Evolutionary conservation across 2,329 filamentous ascomycete genomes (phyloP).

Genomic region (Tolypocladium guangdongense): DNA sequence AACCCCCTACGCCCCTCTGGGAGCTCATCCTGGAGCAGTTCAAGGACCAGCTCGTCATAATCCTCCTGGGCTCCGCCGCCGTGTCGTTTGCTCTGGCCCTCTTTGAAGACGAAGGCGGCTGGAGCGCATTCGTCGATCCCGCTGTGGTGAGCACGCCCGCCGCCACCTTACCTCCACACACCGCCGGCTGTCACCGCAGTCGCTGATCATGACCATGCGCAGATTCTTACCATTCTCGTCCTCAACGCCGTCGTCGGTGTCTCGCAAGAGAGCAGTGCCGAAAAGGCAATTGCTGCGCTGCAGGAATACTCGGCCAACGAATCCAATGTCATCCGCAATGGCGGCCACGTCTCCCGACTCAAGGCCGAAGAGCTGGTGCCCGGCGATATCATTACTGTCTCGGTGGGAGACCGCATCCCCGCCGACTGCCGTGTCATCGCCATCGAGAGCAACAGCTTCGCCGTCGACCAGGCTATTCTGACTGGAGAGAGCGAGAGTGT

Average conservation of each 20-base stretch:
- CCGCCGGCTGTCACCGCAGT: background rate
- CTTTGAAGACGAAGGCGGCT: constrained; percentile 86
- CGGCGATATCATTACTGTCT: constrained; percentile 78
- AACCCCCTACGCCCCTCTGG: constrained; percentile 93
- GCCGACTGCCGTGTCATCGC: constrained; percentile 85
- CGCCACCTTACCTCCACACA: background rate
- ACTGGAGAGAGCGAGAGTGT: constrained; percentile 98
- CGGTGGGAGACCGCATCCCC: constrained; percentile 86
- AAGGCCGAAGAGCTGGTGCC: constrained; percentile 97
- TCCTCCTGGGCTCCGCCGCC: constrained; percentile 82
- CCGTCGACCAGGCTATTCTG: constrained; percentile 90
- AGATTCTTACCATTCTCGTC: constrained; percentile 95
- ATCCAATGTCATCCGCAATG: constrained; percentile 80
- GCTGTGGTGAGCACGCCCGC: constrained; percentile 59
- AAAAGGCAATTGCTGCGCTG: constrained; percentile 94
- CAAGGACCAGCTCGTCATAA: constrained; percentile 96
- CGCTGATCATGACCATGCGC: background rate
- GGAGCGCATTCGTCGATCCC: constrained; percentile 96
- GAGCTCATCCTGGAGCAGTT: constrained; percentile 96
- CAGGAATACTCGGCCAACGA: constrained; percentile 99
- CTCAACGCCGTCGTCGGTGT: constrained; percentile 96
- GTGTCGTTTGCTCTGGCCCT: constrained; percentile 90
- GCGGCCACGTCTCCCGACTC: constrained; percentile 64
- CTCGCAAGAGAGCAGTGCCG: constrained; percentile 95
- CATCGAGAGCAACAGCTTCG: constrained; percentile 95